These are phyloP conservation scores for Heterobasidion occidentale DNA, from an alignment of 1,284 basidiomycete species.

Conservation along the genomic window DNA sequence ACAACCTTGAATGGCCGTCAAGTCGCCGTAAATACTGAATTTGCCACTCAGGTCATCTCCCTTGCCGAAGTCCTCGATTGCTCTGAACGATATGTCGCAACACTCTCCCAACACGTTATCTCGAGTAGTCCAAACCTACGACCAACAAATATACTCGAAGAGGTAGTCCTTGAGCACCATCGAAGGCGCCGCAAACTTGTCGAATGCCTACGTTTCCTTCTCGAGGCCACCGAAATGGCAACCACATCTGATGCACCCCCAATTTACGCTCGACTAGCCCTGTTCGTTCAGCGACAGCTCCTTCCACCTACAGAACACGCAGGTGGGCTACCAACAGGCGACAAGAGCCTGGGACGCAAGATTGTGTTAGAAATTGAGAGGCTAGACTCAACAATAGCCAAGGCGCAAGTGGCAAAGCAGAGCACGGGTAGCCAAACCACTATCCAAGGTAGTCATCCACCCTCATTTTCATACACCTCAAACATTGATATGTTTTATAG, in stretches of 20 bases:
- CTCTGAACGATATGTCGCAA: constrained; percentile 70
- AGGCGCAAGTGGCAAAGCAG: constrained; percentile 48
- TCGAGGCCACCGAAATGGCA: constrained; percentile 35
- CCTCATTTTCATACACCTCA: background rate
- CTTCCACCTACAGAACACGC: constrained; percentile 21
- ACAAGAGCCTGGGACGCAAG: constrained; percentile 38
- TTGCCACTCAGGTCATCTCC: constrained; percentile 67
- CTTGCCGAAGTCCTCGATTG: constrained; percentile 69
- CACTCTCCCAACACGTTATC: constrained; percentile 60
- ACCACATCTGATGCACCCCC: constrained; percentile 30
- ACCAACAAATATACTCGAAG: constrained; percentile 50
- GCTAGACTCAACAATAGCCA: constrained; percentile 41
- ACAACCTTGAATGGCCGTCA: constrained; percentile 49
- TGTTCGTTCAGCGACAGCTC: constrained; percentile 48
- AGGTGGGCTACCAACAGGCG: constrained; percentile 7
- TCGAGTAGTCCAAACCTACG: constrained; percentile 54
- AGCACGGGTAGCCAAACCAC: constrained; percentile 57
- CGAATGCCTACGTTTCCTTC: constrained; percentile 51
- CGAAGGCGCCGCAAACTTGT: constrained; percentile 57
- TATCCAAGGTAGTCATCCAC: constrained; percentile 35
- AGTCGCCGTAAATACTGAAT: constrained; percentile 63
- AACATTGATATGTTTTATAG: constrained; percentile 15
- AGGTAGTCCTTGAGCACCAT: constrained; percentile 60
- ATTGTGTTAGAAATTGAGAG: constrained; percentile 59
- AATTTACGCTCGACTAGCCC: constrained; percentile 39